Conservation (phyloP, 306 rosid genomes). For the Dicorynia guianensis region DNA sequence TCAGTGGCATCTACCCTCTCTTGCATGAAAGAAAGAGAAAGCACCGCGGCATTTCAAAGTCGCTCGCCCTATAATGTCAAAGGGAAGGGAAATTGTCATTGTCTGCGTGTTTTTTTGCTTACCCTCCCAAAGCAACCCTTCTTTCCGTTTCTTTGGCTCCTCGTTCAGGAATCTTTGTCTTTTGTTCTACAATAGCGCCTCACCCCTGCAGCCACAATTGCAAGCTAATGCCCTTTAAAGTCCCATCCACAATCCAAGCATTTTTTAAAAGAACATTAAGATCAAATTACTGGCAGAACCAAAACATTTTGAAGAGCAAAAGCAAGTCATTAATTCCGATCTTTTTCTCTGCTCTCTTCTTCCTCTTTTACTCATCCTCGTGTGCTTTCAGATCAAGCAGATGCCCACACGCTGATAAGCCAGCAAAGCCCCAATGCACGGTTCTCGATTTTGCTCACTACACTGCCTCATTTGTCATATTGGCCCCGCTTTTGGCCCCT, state of each 20-base stretch:
- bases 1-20: slow-evolving; percentile 46
- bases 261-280: background rate
- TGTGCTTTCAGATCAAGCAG: slow-evolving; percentile 37
- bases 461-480: slow-evolving; percentile 29
- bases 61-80: slow-evolving; percentile 27
- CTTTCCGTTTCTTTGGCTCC: slow-evolving; percentile 49
- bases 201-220: slow-evolving; percentile 14
- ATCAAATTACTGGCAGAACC: slow-evolving; percentile 1
- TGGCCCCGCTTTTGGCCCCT: slow-evolving; percentile 5
- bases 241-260: slow-evolving; percentile 47
- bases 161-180: slow-evolving; percentile 76
- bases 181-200: slow-evolving; percentile 20
- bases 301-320: slow-evolving; percentile 38
- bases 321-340: slow-evolving; percentile 73
- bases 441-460: slow-evolving; percentile 33
- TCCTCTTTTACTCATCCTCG: slow-evolving; percentile 30
- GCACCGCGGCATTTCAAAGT: slow-evolving; percentile 46
- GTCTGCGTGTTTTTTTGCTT: slow-evolving; percentile 27
- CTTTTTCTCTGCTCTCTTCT: background rate
- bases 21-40: slow-evolving; percentile 67
- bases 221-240: slow-evolving; percentile 62
- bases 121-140: slow-evolving; percentile 47
- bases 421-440: slow-evolving; percentile 10
- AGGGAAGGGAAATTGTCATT: slow-evolving; percentile 46
- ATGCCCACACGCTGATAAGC: slow-evolving; percentile 32